Conservation (phyloP, 2,329 filamentous ascomycete genomes). For the Aspergillus tamarii region DNA sequence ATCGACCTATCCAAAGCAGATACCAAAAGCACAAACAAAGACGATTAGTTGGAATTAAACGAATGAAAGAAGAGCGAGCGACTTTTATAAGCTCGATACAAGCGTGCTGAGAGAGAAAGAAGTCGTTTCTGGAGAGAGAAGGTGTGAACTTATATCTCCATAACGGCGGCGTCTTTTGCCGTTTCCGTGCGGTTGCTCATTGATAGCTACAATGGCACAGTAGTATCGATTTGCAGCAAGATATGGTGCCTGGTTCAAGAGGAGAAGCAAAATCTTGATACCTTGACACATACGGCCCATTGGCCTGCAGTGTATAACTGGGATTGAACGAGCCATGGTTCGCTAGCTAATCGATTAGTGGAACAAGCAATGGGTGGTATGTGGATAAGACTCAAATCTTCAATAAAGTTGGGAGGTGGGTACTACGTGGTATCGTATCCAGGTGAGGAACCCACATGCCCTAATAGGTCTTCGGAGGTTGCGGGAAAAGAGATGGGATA, state of each 20-base stretch:
- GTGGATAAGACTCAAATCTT: slow-evolving; percentile 4
- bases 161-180: slow-evolving; percentile 5
- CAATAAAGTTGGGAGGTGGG: slow-evolving; percentile 25
- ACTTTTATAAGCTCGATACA: slow-evolving; percentile 19
- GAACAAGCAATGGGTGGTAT: slow-evolving; percentile 11
- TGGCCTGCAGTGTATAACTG: slow-evolving; percentile 24
- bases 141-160: slow-evolving; percentile 32
- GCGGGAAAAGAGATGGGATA: background rate
- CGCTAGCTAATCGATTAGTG: slow-evolving; percentile 20
- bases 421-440: slow-evolving; percentile 33
- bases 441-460: slow-evolving; percentile 17
- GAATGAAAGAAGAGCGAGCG: slow-evolving; percentile 29
- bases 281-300: slow-evolving; percentile 7
- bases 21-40: slow-evolving; percentile 19
- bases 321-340: slow-evolving; percentile 21
- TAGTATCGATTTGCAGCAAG: slow-evolving; percentile 30
- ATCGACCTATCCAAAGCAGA: slow-evolving; percentile 17
- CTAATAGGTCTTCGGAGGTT: slow-evolving; percentile 11
- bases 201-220: slow-evolving; percentile 29
- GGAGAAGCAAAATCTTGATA: slow-evolving; percentile 15
- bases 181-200: slow-evolving; percentile 20
- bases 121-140: background rate
- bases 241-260: slow-evolving; percentile 14
- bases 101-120: slow-evolving; percentile 14
- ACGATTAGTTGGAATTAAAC: slow-evolving; percentile 22